phyloP scores from a whole-genome alignment of 768 basidiomycete species.

The Galerina sulciceps region DNA sequence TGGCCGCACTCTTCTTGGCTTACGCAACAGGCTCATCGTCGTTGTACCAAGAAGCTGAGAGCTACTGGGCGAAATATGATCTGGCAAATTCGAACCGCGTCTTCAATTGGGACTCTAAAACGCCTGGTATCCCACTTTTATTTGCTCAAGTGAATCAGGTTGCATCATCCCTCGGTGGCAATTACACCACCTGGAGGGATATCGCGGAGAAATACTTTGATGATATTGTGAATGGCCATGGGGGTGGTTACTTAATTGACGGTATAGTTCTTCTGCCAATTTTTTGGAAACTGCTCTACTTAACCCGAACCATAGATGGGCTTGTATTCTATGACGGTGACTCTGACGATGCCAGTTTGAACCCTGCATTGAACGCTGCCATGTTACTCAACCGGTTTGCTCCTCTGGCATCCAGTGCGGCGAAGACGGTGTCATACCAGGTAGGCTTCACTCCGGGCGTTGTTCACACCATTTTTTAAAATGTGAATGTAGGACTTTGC shows the following conservation, averaged over 20 bases:
- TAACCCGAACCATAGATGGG: conserved; percentile 55
- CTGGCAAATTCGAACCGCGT: conserved; percentile 57
- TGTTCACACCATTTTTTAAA: not conserved
- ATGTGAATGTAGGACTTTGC: conserved; percentile 62
- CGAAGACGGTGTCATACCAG: conserved; percentile 62
- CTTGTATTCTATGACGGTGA: conserved; percentile 83
- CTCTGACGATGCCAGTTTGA: conserved; percentile 78
- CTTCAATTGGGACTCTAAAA: conserved; percentile 91
- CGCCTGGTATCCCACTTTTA: conserved; percentile 74
- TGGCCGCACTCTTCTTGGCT: conserved; percentile 79
- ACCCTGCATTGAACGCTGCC: conserved; percentile 86
- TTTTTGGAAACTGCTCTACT: not conserved
- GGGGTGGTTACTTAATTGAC: conserved; percentile 59
- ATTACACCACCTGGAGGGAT: conserved; percentile 67
- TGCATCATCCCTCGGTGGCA: conserved; percentile 54
- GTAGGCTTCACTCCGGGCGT: conserved; percentile 38
- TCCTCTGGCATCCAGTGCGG: conserved; percentile 64
- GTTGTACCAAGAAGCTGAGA: conserved; percentile 65
- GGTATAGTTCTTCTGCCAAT: conserved; percentile 44
- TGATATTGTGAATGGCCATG: conserved; percentile 59
- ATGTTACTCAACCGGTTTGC: conserved; percentile 84
- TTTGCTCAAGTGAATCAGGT: conserved; percentile 74
- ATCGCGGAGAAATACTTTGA: conserved; percentile 83
- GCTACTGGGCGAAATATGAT: conserved; percentile 60
- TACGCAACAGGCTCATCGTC: conserved; percentile 66